phyloP scores from a whole-genome alignment of 2,329 filamentous ascomycete species.

The Camillea tinctor region DNA sequence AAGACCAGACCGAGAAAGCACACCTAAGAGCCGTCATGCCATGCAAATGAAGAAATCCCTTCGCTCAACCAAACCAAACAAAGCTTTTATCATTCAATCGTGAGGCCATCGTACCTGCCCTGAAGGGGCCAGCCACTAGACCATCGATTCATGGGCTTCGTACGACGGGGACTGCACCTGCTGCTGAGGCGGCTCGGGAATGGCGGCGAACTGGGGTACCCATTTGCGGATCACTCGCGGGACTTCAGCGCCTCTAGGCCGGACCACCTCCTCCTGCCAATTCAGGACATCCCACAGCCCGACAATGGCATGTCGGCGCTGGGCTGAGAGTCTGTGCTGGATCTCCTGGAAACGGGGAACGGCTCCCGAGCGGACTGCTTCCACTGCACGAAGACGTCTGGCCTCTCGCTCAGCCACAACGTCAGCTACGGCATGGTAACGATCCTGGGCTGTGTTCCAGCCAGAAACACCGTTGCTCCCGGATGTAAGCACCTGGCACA shows the following conservation, averaged over 20 bases:
- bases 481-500: constrained; percentile 66
- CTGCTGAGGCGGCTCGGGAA: constrained; percentile 16
- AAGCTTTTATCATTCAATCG: constrained; percentile 24
- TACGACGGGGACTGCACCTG: constrained; percentile 16
- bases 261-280: constrained; percentile 46
- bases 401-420: constrained; percentile 58
- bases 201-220: constrained; percentile 36
- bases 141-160: constrained; percentile 28
- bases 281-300: constrained; percentile 48
- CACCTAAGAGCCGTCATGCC: constrained; percentile 25
- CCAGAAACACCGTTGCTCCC: constrained; percentile 52
- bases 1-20: constrained; percentile 22
- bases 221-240: constrained; percentile 45
- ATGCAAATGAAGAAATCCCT: constrained; percentile 23
- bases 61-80: constrained; percentile 13
- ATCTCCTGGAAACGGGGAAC: constrained; percentile 38
- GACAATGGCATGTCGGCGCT: constrained; percentile 39
- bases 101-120: constrained; percentile 16
- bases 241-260: constrained; percentile 40
- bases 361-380: constrained; percentile 38
- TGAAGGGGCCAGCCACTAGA: constrained; percentile 28
- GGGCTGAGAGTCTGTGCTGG: constrained; percentile 34
- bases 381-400: constrained; percentile 47
- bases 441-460: constrained; percentile 47
- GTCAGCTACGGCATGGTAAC: constrained; percentile 47